Conservation (phyloP, 2,329 filamentous ascomycete species). For the Capronia americana region DNA sequence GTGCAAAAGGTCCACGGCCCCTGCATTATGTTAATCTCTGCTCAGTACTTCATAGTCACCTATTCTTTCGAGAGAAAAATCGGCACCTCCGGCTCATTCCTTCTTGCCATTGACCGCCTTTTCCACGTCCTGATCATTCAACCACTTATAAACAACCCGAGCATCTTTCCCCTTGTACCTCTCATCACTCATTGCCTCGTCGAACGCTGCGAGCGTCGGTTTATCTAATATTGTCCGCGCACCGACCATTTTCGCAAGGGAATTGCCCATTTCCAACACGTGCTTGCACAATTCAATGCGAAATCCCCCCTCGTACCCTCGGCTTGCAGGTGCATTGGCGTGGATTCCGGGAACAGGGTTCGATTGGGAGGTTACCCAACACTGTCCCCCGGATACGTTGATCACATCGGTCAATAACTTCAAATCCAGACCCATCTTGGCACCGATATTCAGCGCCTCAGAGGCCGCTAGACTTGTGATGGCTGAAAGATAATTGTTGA, state of each 20-base stretch:
- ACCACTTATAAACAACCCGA: constrained; percentile 63
- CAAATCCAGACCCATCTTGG: constrained; percentile 41
- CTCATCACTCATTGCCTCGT: constrained; percentile 58
- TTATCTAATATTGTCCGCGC: constrained; percentile 59
- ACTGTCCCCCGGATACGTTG: constrained; percentile 40
- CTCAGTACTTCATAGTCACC: not conserved
- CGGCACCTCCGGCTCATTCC: constrained; percentile 1
- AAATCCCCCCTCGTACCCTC: constrained; percentile 53
- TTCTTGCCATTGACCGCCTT: constrained; percentile 7
- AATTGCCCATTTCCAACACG: constrained; percentile 62
- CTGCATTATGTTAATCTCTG: not conserved
- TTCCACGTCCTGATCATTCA: constrained; percentile 49
- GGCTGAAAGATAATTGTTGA: constrained; percentile 44
- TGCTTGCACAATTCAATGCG: constrained; percentile 67
- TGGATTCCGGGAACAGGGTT: constrained; percentile 50
- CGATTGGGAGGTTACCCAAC: constrained; percentile 41
- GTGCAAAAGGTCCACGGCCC: not conserved
- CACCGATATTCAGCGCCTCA: constrained; percentile 43
- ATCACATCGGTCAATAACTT: constrained; percentile 43
- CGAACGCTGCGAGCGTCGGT: constrained; percentile 59
- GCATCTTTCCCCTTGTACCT: constrained; percentile 63
- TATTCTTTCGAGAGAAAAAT: not conserved
- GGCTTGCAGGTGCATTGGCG: constrained; percentile 48
- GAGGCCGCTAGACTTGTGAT: constrained; percentile 40
- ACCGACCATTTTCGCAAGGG: constrained; percentile 61